Evolutionary conservation across 2,329 filamentous ascomycete species (phyloP), one percentile per base, ranked within the genome.

Genomic region (Neopestalotiopsis sp.): DNA sequence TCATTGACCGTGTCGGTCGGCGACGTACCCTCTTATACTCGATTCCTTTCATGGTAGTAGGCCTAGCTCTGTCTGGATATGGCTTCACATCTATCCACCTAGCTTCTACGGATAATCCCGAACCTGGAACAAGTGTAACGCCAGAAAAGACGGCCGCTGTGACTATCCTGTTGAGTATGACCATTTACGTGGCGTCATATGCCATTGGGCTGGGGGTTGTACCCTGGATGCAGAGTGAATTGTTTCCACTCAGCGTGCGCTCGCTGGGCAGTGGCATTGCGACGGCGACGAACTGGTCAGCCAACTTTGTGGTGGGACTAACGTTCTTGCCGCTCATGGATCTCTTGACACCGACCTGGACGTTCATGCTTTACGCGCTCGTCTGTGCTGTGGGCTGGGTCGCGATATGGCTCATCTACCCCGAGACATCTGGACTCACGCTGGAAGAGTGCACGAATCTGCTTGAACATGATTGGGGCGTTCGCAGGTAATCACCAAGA

Each of bases 211-310:
- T 98, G 2, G 95, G 95, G 9, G 97, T 94, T 74, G 94, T 98
- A 2, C 95, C 95, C 0, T 98, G 95, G 95, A 95, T 97, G 86
- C 95, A 97, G 82, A 94, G 91, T 74, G 95, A 98, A 82, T 87
- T 97, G 40, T 98, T 98, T 77, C 92, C 94, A 0, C 84, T 95
- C 62, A 86, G 87, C 38, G 92, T 94, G 61, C 89, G 93, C 63
- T 90, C 91, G 4, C 80, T 94, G 1, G 93, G 93, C 34, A 93
- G 91, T 69, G 90, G 90, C 0, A 79, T 94, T 5, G 88, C 92
- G 1, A 95, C 95, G 7, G 91, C 91, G 5, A 97, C 93, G 6
- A 98, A 89, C 76, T 98, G 95, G 95, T 88, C 87, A 4, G 90
- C 92, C 30, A 98, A 98, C 78, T 96, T 97, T 70, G 79, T 96